These are phyloP conservation scores for Polytrichum commune DNA, from an alignment of 225 moss, liverwort and hornwort genomes.

Conservation along the genomic window DNA sequence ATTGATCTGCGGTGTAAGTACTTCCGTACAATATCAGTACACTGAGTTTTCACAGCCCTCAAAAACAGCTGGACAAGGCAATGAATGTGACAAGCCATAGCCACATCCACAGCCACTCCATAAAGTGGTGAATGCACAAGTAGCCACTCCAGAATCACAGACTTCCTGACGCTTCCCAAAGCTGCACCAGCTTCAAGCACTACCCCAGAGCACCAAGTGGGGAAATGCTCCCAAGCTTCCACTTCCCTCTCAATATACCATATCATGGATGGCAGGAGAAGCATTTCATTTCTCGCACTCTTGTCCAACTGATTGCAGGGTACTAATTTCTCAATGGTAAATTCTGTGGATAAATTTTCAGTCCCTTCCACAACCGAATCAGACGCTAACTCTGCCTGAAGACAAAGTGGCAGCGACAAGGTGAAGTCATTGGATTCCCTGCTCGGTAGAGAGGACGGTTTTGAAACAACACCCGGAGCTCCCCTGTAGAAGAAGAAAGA, in stretches of 20 bases:
- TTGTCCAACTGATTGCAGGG: neutral
- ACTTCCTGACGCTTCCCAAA: conserved; percentile 42
- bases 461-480: conserved; percentile 69
- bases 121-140: conserved; percentile 61
- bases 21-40: too few species aligned
- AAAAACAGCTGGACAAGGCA: conserved; percentile 61
- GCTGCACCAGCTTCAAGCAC: conserved; percentile 48
- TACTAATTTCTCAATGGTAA: neutral
- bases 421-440: conserved; percentile 12
- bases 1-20: too few species aligned
- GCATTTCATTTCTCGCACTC: neutral
- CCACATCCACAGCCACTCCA: conserved; percentile 63
- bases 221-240: conserved; percentile 59
- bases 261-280: conserved; percentile 65
- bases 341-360: neutral
- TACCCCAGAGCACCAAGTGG: conserved; percentile 51
- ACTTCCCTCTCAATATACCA: conserved; percentile 59
- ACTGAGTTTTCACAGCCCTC: conserved; percentile 49
- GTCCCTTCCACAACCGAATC: conserved; percentile 2
- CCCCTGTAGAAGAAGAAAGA: conserved; percentile 64
- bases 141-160: conserved; percentile 59
- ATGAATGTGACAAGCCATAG: conserved; percentile 64
- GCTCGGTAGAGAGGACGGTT: conserved; percentile 21
- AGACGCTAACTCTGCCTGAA: conserved; percentile 34
- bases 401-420: conserved; percentile 33